A percentile compares a stretch with the other conserved stretches of the same genome.
These are phyloP conservation scores for Skeletonema tropicum DNA, from an alignment of 108 stramenopile species.

Conservation along the genomic window DNA sequence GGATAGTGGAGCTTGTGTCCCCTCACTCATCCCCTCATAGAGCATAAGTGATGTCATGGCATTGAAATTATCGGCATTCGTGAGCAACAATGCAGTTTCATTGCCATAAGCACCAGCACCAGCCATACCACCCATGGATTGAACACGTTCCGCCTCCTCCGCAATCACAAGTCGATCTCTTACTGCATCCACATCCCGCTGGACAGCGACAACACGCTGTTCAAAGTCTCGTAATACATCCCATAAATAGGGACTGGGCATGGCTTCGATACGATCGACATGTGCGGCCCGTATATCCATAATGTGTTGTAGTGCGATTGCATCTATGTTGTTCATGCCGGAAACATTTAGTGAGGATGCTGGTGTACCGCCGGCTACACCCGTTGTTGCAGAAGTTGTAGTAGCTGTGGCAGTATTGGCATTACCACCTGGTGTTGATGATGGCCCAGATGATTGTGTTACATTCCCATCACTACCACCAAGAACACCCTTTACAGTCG, in stretches of 20 bases:
- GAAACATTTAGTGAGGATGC: conserved; percentile 24
- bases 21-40: conserved; percentile 19
- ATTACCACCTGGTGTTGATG: not conserved
- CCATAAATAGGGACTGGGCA: conserved; percentile 84
- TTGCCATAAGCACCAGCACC: not conserved
- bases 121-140: conserved; percentile 14
- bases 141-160: conserved; percentile 33
- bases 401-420: not conserved
- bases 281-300: conserved; percentile 67
- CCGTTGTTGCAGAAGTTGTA: not conserved
- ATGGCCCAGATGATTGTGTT: not conserved
- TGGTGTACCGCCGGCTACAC: not conserved
- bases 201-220: conserved; percentile 44
- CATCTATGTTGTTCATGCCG: conserved; percentile 35
- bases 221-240: conserved; percentile 64
- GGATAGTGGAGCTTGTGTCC: conserved; percentile 28
- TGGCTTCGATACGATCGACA: conserved; percentile 74
- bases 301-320: conserved; percentile 44
- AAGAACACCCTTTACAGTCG: conserved; percentile 19
- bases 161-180: conserved; percentile 23
- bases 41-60: conserved; percentile 30
- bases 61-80: conserved; percentile 12
- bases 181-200: conserved; percentile 27
- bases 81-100: conserved; percentile 30
- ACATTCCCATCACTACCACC: not conserved